Evolutionary conservation across 2,329 filamentous ascomycete species (phyloP), one percentile per base, ranked within the genome.

Genomic region (Aaosphaeria pasadenensis): DNA sequence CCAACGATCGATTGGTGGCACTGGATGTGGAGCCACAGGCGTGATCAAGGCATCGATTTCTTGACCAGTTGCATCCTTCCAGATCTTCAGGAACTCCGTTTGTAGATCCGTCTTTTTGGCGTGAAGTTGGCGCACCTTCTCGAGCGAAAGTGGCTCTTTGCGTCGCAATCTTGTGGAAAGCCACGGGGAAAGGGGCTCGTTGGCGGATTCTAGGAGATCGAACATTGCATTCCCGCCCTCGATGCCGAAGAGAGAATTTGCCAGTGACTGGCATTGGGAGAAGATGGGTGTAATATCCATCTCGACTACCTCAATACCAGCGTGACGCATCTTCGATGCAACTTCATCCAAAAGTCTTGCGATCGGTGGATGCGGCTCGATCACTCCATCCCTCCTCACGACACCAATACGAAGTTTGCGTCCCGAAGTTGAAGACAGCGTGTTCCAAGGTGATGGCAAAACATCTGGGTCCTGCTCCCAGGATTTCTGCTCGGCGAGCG

Each of bases 21-120:
- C 77, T 0, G 84, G 81, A 63, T 87, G 84, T 2, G 83, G 82
- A 11, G 83, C 83, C 0, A 85, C 73, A 0, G 84, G 84, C 52
- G 78, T 82, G 47, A 87, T 77, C 44, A 87, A 77, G 0, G 82
- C 81, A 69, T 87, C 84, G 6, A 87, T 69, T 4, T 61, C 64
- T 41, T 62, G 60, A 33, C 73, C 64, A 67, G 45, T 67, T 59
- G 6, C 62, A 57, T 57, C 73, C 63, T 52, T 72, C 83, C 84
- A 87, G 46, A 86, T 76, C 29, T 75, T 67, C 44, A 82, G 54
- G 62, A 85, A 79, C 42, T 79, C 73, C n/a, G 70, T 76, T 53
- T 84, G 79, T 6, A 86, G 57, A 11, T 74, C 70, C 1, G 71
- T 68, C 13, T 77, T 76, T 55, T 77, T 72, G 0, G 75, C 78